Percentiles rank a stretch among this genome's conserved stretches.
Conservation (phyloP, 23 red algal genomes). For the Cyanidioschyzon merolae region DNA sequence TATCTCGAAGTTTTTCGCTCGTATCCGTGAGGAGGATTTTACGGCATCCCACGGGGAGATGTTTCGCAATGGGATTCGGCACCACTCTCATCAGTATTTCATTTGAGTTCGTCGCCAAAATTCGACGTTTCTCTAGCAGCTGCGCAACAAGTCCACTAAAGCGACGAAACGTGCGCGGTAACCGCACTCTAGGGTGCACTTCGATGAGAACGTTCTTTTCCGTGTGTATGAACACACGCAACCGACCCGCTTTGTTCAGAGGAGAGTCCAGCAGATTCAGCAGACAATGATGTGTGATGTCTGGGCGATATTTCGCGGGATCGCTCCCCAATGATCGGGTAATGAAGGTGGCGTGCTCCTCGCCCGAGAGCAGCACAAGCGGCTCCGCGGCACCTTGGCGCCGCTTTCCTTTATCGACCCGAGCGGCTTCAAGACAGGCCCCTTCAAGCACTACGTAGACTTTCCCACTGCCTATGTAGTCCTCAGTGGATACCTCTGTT, state of each 20-base stretch:
- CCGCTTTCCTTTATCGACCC: background rate
- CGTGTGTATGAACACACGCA: slow-evolving; percentile 86
- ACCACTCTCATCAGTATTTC: slow-evolving; percentile 71
- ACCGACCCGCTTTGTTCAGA: slow-evolving; percentile 83
- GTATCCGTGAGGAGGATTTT: slow-evolving; percentile 65
- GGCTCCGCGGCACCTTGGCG: slow-evolving; percentile 26
- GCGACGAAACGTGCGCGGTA: slow-evolving; percentile 71
- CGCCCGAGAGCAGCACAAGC: slow-evolving; percentile 58
- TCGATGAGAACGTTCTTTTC: slow-evolving; percentile 64
- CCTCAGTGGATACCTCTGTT: background rate
- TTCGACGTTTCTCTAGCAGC: slow-evolving; percentile 77
- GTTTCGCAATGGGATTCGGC: slow-evolving; percentile 69
- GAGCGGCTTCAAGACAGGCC: slow-evolving; percentile 52
- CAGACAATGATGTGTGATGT: slow-evolving; percentile 96
- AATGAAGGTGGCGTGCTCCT: slow-evolving; percentile 59
- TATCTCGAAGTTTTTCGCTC: slow-evolving; percentile 62
- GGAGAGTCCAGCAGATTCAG: slow-evolving; percentile 76
- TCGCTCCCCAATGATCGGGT: slow-evolving; percentile 40
- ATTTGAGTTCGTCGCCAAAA: slow-evolving; percentile 45
- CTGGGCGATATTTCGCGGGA: slow-evolving; percentile 71
- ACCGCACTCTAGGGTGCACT: slow-evolving; percentile 73
- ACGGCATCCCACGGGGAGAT: slow-evolving; percentile 64
- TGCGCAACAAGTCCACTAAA: slow-evolving; percentile 86
- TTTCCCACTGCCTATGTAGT: slow-evolving; percentile 23
- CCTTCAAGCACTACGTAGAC: slow-evolving; percentile 63